Evolutionary conservation across 331 rosid species (phyloP), one percentile per base, ranked within the genome.

Genomic region (Acacia pycnantha): DNA sequence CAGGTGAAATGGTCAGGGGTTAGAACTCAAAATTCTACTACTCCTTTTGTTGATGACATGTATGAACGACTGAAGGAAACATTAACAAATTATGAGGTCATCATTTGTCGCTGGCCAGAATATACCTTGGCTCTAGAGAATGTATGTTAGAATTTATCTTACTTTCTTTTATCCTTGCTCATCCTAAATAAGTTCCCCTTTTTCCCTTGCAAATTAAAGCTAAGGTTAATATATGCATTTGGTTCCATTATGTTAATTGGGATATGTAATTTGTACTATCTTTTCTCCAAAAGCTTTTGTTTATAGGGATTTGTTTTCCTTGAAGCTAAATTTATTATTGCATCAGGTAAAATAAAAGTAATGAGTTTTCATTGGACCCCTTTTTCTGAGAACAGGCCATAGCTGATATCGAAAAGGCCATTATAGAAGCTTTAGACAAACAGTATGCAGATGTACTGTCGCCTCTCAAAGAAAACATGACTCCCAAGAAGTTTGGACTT

Each of bases 1-100:
- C 91, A 96, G 99, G 99, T 96, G 48, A 96, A 96, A 85, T 94
- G 99, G 99, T 92, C 98, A 3, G 99, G 99, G 78, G 98, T 92
- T 77, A 90, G 88, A 88, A 96, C 97, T 48, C 98, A 84, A 41
- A 98, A 94, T 86, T 94, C 94, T 29, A 96, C 99, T 6, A 96
- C 99, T 79, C 99, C 99, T 68, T 96, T 96, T 89, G 88, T 96
- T 44, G 99, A 91, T 89, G 99, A 94, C 83, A 94, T 96, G 94
- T 96, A 94, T 84, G 97, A 92, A 46, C 93, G 92, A 71, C 87
- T 96, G 83, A 92, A 89, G 86, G 97, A 86, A 87, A 94, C 97
- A 13, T 87, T 96, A 86, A 87, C 89, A 44, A 97, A 91, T 72
- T 96, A 92, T 74, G 97, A 96, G 87, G 89, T 94, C 86, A 94